phyloP scores from a whole-genome alignment of 106 monocot species.

The Phalaenopsis aphrodite region DNA sequence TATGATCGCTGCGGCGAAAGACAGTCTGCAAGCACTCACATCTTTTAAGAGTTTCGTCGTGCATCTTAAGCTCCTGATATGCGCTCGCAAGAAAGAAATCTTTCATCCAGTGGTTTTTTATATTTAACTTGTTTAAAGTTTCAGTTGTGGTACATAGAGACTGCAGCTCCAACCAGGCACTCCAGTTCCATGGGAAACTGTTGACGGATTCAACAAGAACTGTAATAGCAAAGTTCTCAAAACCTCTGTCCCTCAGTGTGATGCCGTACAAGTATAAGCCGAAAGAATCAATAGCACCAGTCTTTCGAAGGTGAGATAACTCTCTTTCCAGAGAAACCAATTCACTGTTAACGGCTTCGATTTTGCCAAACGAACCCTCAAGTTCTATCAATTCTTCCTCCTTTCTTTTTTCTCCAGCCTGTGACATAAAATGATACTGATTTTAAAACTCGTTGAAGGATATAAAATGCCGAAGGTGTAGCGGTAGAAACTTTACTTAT shows the following conservation, averaged over 20 bases:
- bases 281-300: slow-evolving; percentile 62
- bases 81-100: slow-evolving; percentile 86
- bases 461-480: background rate
- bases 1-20: slow-evolving; percentile 72
- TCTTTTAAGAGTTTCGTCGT: slow-evolving; percentile 63
- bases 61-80: slow-evolving; percentile 82
- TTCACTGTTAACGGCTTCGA: slow-evolving; percentile 57
- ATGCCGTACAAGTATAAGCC: slow-evolving; percentile 86
- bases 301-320: slow-evolving; percentile 55
- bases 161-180: slow-evolving; percentile 84
- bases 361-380: slow-evolving; percentile 77
- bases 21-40: slow-evolving; percentile 49
- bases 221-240: slow-evolving; percentile 47
- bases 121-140: slow-evolving; percentile 46
- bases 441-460: background rate
- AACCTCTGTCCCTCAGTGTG: slow-evolving; percentile 83
- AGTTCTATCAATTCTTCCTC: slow-evolving; percentile 97
- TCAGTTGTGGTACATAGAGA: slow-evolving; percentile 69
- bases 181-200: slow-evolving; percentile 97
- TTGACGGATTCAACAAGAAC: slow-evolving; percentile 84
- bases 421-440: slow-evolving; percentile 2
- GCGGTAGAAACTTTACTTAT: too few relatives aligned
- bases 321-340: slow-evolving; percentile 71
- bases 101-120: slow-evolving; percentile 98
- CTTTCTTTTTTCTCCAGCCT: slow-evolving; percentile 97